Base-by-base conservation (phyloP, 495 filamentous ascomycete species). In the Neurospora sp. region DNA sequence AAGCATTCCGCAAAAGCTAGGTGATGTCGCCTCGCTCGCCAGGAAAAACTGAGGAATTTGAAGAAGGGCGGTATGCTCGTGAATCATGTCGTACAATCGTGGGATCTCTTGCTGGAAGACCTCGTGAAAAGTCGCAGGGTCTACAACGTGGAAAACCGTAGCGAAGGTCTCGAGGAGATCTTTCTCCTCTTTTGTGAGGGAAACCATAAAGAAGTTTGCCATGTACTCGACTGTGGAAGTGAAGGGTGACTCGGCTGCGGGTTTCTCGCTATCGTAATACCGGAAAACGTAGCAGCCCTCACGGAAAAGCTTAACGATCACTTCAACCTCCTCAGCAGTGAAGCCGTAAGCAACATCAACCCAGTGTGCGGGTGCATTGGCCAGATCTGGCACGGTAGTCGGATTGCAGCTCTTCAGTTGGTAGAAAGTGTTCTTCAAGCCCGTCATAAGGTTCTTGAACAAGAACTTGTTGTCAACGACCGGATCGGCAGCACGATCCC, bases 31-130 rank as follows among this genome's bases (percentile, higher is more conserved):
- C 84, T 99, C 96, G 77, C 93, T 97, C 11, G 96, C 96, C 11
- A 99, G 88, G 82, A 99, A 97, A 80, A 98, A 99, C 79, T 99
- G 96, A 1, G 96, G 95, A 35, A 99, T 90, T 79, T 99, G 96
- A 37, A 98, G 87, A 44, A 99, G 87, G 37, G 94, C 92, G 6
- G 93, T 93, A 82, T 99, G 95, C 75, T 97, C 93, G 81, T 98
- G 97, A 86, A 97, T 97, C 87, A 98, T 96, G 69, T 97, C 92
- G 79, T 98, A 97, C 11, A 99, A 89, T 77, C 92, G 93, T 38
- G 95, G 95, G 73, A 99, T 98, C 83, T 98, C 95, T 12, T 93
- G 93, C 76, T 97, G 93, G 81, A 99, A 99, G 35, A 99, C 94
- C 83, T 99, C 96, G 78, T 99, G 93, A 78, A 99, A 99, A 4